Evolutionary conservation across 2,329 filamentous ascomycete genomes (phyloP), one percentile per base, ranked within the genome.

Genomic region (Colletotrichum sp.): DNA sequence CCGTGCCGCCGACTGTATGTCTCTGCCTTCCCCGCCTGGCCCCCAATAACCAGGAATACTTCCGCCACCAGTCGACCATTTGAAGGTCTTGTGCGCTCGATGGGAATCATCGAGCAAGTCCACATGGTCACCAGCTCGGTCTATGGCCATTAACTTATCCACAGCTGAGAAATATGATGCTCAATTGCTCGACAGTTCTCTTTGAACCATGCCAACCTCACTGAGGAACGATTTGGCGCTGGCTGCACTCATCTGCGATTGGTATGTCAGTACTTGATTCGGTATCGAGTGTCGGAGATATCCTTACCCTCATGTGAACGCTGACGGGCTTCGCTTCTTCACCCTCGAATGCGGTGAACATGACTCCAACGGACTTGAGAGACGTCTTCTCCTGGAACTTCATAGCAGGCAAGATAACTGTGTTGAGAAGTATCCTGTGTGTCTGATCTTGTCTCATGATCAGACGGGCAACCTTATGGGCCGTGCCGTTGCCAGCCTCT

Each of bases 381-480:
- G 90, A 92, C 34, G 95, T 92, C 79, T 94, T 94, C 67, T 96
- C 92, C 75, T 95, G 93, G 81, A 97, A 95, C 59, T 92, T 92
- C 90, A 97, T 94, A 7, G 92, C 91, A 73, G 94, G 93, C 75
- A 95, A 91, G 74, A 98, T 89, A 1, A 93, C 92, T 2, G 94
- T 95, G 85, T 98, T 98, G 66, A 98, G 88, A 76, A 98, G 93
- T 69, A 98, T 92, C 26, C 95, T 92, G 80, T 96, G 92, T 1
- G 95, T 97, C 75, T 96, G 95, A 81, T 98, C 96, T 78, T 97
- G 95, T 21, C 96, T 93, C 92, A 98, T 96, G 76, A 98, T 90
- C 78, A 98, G 90, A 56, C 96, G 94, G 28, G 93, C 89, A 72
- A 91, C 87, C 78, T 89, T 89, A 67, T 62, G 71, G 34, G 65